Conservation (phyloP, 768 basidiomycete genomes). For the Russula earlei region DNA sequence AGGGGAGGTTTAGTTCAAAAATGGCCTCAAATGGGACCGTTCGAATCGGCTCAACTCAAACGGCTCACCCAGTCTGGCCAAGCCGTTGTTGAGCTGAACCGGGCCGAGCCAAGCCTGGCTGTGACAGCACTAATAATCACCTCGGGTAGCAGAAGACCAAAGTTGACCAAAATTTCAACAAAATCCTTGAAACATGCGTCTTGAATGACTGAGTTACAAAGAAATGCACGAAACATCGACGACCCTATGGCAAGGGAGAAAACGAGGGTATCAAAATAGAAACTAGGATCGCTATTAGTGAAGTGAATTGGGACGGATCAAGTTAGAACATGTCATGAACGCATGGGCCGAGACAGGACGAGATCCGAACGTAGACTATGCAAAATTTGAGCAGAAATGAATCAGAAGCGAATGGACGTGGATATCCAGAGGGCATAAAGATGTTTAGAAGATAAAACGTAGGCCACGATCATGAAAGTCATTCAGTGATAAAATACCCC, state of each 20-base stretch:
- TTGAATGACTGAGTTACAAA: slow-evolving; percentile 33
- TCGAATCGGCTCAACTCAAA: too few relatives aligned
- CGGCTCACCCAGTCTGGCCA: too few relatives aligned
- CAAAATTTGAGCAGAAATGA: slow-evolving; percentile 21
- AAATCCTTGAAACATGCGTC: slow-evolving; percentile 12
- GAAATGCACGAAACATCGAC: slow-evolving; percentile 48
- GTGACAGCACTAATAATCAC: too few relatives aligned
- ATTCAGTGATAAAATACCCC: slow-evolving; percentile 36
- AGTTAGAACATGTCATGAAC: slow-evolving; percentile 50
- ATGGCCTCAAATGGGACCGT: too few relatives aligned
- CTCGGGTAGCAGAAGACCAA: too few relatives aligned
- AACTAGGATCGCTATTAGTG: slow-evolving; percentile 57
- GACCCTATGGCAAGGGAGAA: slow-evolving; percentile 40
- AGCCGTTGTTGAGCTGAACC: too few relatives aligned
- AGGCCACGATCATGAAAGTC: slow-evolving; percentile 20
- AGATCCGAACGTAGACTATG: slow-evolving; percentile 51
- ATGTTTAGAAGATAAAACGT: slow-evolving; percentile 22
- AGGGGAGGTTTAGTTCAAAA: too few relatives aligned
- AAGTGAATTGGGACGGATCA: slow-evolving; percentile 53
- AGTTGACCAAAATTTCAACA: slow-evolving; percentile 8
- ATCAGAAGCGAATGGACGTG: slow-evolving; percentile 26
- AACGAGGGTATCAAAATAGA: slow-evolving; percentile 29
- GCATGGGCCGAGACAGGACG: slow-evolving; percentile 37
- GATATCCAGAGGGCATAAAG: slow-evolving; percentile 28
- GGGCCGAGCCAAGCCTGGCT: too few relatives aligned